Conservation (phyloP, 2,329 filamentous ascomycete species). For the Fusarium aywerte region DNA sequence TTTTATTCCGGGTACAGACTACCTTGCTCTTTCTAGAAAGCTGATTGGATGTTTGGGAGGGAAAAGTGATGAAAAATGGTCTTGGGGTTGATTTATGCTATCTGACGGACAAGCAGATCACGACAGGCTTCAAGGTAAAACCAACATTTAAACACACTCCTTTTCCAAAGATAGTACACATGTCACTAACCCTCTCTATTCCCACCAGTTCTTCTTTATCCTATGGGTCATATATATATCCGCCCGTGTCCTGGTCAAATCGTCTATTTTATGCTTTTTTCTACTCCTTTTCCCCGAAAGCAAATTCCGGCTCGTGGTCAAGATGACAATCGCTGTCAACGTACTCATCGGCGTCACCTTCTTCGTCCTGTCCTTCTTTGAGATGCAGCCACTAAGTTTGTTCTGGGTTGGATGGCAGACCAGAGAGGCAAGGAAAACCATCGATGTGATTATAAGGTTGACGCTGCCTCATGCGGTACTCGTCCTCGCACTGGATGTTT, state of each 20-base stretch:
- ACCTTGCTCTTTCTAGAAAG: rapidly evolving
- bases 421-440: not conserved
- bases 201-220: not conserved
- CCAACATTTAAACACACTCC: rapidly evolving
- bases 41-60: not conserved
- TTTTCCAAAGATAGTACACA: not conserved
- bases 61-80: slow-evolving; percentile 4
- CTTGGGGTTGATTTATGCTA: slow-evolving; percentile 23
- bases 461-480: slow-evolving; percentile 4
- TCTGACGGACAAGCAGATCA: slow-evolving; percentile 8
- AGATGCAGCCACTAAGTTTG: not conserved
- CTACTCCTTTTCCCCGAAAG: slow-evolving; percentile 16
- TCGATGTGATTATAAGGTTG: not conserved
- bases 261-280: slow-evolving; percentile 17
- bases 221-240: not conserved
- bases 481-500: slow-evolving; percentile 14
- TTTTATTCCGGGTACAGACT: rapidly evolving
- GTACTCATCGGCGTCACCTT: not conserved
- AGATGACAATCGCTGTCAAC: not conserved
- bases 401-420: slow-evolving; percentile 26
- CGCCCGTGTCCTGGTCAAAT: not conserved
- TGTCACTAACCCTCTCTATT: not conserved
- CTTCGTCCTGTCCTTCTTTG: not conserved
- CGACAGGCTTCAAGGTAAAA: not conserved
- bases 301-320: slow-evolving; percentile 9